Conservation (phyloP, 192 early-diverging fungal species). For the Funneliformis geosporum region DNA sequence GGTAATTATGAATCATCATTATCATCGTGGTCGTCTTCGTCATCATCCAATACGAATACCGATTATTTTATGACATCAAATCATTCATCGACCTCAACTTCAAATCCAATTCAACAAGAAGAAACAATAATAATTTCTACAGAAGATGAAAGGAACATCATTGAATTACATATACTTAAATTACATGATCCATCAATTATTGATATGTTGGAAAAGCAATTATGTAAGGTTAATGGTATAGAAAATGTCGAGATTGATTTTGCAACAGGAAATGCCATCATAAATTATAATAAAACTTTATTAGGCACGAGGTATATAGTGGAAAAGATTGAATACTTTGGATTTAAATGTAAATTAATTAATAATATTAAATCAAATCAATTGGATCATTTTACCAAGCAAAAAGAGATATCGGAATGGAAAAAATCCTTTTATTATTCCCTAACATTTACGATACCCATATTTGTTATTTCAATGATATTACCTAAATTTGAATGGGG, state of each 20-base stretch:
- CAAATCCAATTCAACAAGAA: background rate
- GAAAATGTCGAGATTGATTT: conserved; percentile 61
- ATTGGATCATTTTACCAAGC: conserved; percentile 82
- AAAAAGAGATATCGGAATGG: conserved; percentile 83
- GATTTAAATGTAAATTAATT: conserved; percentile 75
- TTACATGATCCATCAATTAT: background rate
- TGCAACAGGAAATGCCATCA: conserved; percentile 70
- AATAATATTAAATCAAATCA: conserved; percentile 68
- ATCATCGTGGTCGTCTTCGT: background rate
- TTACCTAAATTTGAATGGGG: conserved; percentile 53
- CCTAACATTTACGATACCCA: conserved; percentile 76
- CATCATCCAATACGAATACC: background rate
- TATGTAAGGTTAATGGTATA: background rate
- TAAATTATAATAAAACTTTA: conserved; percentile 65
- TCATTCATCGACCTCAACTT: background rate
- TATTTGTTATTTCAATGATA: conserved; percentile 77
- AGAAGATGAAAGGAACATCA: background rate
- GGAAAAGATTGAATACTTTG: conserved; percentile 75
- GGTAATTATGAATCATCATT: background rate
- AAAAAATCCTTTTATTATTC: conserved; percentile 62
- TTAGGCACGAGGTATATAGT: conserved; percentile 82
- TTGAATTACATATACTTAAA: background rate
- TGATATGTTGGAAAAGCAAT: background rate
- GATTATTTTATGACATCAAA: background rate
- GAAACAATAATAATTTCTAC: background rate